Percentiles rank a stretch among this genome's conserved stretches.
These are phyloP conservation scores for Coemansia sp. DNA, from an alignment of 192 early-diverging fungal genomes.

Conservation along the genomic window DNA sequence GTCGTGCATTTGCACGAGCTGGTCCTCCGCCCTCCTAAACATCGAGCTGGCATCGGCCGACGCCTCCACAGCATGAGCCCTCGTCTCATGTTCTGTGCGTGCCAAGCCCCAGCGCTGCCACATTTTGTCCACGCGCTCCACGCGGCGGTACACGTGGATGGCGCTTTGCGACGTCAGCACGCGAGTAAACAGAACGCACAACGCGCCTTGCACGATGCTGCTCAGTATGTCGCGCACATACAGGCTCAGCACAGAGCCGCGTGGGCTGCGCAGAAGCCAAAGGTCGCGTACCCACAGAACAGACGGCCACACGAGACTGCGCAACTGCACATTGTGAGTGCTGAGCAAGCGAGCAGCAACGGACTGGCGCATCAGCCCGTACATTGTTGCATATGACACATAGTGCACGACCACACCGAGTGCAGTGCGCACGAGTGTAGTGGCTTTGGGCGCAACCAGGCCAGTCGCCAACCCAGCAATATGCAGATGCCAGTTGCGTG, in stretches of 20 bases:
- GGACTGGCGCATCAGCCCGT: slow-evolving; percentile 35
- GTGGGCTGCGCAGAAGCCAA: slow-evolving; percentile 7
- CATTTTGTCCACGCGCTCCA: not conserved
- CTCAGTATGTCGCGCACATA: slow-evolving; percentile 32
- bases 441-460: not conserved
- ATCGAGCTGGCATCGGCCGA: not conserved
- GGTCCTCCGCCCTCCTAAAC: not conserved
- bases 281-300: slow-evolving; percentile 22
- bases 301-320: not conserved
- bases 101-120: not conserved
- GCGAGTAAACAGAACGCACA: not conserved
- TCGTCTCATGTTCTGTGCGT: not conserved
- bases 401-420: slow-evolving; percentile 24
- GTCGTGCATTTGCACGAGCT: slow-evolving; percentile 5
- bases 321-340: not conserved
- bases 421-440: not conserved
- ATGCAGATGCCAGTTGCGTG: slow-evolving; percentile 13
- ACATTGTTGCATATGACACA: slow-evolving; percentile 16
- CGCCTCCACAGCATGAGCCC: not conserved
- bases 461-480: not conserved
- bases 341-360: slow-evolving; percentile 15
- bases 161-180: slow-evolving; percentile 10
- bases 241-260: slow-evolving; percentile 23
- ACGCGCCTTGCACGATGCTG: slow-evolving; percentile 5
- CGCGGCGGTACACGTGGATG: slow-evolving; percentile 5